phyloP scores from a whole-genome alignment of 1,139 yeast species.

The Kodamaea fungicola region DNA sequence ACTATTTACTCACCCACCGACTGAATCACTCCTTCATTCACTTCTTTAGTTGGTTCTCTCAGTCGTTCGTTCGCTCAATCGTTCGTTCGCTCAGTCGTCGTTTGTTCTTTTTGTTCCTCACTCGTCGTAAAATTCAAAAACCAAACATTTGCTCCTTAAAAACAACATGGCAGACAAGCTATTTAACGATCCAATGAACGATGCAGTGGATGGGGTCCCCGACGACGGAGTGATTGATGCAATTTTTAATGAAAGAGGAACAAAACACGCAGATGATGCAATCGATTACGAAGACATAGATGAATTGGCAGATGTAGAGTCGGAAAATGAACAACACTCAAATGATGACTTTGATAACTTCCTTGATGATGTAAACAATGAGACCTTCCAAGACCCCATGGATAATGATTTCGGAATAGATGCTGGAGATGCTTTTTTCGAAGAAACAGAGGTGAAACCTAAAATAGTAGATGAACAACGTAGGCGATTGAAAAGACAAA shows the following conservation, averaged over 20 bases:
- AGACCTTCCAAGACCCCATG: background rate
- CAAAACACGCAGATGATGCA: conserved; percentile 88
- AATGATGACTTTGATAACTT: conserved; percentile 13
- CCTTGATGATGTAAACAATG: conserved; percentile 23
- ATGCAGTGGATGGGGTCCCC: conserved; percentile 15
- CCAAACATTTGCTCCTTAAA: background rate
- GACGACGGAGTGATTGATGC: conserved; percentile 37
- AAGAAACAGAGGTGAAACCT: conserved; percentile 12
- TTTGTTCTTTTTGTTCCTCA: too few species aligned
- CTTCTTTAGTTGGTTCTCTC: too few species aligned
- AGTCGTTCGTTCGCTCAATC: too few species aligned
- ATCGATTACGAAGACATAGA: conserved; percentile 93
- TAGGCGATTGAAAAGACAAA: conserved; percentile 20
- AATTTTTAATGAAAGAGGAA: conserved; percentile 36
- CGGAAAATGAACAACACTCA: conserved; percentile 20
- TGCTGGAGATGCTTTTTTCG: background rate
- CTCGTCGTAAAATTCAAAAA: conserved; percentile 5
- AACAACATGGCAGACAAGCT: background rate
- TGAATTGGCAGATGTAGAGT: conserved; percentile 85
- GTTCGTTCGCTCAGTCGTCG: too few species aligned
- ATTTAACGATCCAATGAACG: background rate
- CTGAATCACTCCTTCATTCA: too few species aligned
- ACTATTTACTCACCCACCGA: too few species aligned
- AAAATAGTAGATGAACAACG: conserved; percentile 21
- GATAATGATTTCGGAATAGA: background rate